Evolutionary conservation across 2,329 filamentous ascomycete genomes (phyloP).

Genomic region (Penicillium sp.): DNA sequence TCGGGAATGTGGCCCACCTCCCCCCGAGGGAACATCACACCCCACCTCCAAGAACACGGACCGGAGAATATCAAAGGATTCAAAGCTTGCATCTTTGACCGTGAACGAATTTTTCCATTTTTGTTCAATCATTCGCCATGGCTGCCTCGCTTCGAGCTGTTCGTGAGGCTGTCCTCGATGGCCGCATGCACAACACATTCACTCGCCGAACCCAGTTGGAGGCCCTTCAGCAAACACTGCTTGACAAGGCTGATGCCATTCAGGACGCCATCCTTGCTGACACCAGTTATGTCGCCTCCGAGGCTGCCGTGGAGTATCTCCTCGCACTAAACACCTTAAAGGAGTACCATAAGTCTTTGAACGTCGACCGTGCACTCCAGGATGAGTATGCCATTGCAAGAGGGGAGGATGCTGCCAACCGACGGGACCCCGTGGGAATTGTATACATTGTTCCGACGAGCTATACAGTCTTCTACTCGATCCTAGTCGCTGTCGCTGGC

Average conservation of each 20-base stretch:
- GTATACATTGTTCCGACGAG: constrained; percentile 50
- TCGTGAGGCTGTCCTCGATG: constrained; percentile 31
- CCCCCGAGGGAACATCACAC: not conserved
- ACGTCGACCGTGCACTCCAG: constrained; percentile 20
- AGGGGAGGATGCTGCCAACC: constrained; percentile 22
- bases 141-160: not conserved
- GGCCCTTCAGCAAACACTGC: constrained; percentile 36
- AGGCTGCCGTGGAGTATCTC: constrained; percentile 34
- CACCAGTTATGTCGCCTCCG: constrained; percentile 29
- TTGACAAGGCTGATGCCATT: constrained; percentile 30
- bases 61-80: not conserved
- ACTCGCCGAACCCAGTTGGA: constrained; percentile 44
- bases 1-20: not conserved
- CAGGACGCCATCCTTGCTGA: constrained; percentile 36
- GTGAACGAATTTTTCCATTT: not conserved
- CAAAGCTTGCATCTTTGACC: not conserved
- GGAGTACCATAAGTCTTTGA: constrained; percentile 26
- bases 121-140: not conserved
- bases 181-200: constrained; percentile 39
- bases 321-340: constrained; percentile 30
- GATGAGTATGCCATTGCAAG: constrained; percentile 26
- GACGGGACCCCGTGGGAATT: constrained; percentile 23
- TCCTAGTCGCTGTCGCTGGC: constrained; percentile 46
- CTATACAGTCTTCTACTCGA: constrained; percentile 52
- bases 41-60: not conserved